Evolutionary conservation across 495 filamentous ascomycete genomes (phyloP).

Genomic region (Penicillium desertorum): DNA sequence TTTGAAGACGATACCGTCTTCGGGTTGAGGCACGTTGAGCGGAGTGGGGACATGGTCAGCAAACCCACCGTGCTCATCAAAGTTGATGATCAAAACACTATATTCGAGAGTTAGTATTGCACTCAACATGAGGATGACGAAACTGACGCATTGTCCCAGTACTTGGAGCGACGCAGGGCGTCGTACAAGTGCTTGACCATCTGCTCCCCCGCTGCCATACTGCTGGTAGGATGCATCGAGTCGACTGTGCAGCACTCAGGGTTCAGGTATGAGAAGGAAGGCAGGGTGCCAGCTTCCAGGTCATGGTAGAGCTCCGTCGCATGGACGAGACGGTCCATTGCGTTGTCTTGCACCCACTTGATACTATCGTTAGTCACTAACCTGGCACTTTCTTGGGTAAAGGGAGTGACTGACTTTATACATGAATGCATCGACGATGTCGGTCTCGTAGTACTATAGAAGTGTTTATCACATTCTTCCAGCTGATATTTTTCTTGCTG

Average conservation of each 20-base stretch:
- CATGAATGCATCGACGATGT: constrained; percentile 41
- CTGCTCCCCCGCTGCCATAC: constrained; percentile 45
- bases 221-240: constrained; percentile 47
- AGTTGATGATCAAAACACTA: constrained; percentile 49
- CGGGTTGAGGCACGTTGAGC: constrained; percentile 36
- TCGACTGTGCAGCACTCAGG: constrained; percentile 48
- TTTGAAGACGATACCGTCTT: constrained; percentile 40
- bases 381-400: not conserved
- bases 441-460: constrained; percentile 43
- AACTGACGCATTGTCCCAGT: constrained; percentile 45
- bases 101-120: constrained; percentile 20
- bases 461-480: constrained; percentile 33
- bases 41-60: constrained; percentile 48
- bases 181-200: constrained; percentile 52
- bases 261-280: constrained; percentile 50
- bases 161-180: constrained; percentile 42
- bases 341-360: constrained; percentile 42
- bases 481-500: constrained; percentile 35
- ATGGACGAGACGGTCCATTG: constrained; percentile 39
- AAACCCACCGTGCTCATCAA: constrained; percentile 51
- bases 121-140: not conserved
- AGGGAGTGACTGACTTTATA: constrained; percentile 26
- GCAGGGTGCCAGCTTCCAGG: constrained; percentile 44
- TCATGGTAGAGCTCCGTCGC: constrained; percentile 47
- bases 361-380: constrained; percentile 4